phyloP scores from a whole-genome alignment of 1,284 basidiomycete species.

The Heterobasidion annosum region DNA sequence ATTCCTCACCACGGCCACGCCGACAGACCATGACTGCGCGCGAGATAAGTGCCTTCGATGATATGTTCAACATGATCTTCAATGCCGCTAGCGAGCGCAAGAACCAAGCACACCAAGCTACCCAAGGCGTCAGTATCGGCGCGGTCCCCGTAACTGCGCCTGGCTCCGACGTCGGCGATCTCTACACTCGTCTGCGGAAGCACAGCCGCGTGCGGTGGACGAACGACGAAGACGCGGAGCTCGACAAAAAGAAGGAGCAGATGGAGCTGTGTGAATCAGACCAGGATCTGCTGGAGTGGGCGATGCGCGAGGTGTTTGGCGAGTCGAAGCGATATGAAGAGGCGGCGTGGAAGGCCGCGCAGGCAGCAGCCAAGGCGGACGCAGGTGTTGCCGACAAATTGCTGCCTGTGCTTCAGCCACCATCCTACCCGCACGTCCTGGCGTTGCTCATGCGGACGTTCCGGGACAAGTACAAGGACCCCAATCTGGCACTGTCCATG shows the following conservation, averaged over 20 bases:
- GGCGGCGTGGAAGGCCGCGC: constrained; percentile 25
- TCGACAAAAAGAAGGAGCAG: constrained; percentile 72
- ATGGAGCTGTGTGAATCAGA: constrained; percentile 68
- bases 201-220: constrained; percentile 39
- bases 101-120: constrained; percentile 8
- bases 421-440: constrained; percentile 68
- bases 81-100: constrained; percentile 30
- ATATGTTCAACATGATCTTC: constrained; percentile 69
- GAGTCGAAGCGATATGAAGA: constrained; percentile 41
- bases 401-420: constrained; percentile 36
- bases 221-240: constrained; percentile 42
- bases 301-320: constrained; percentile 60
- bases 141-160: background rate
- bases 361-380: constrained; percentile 1
- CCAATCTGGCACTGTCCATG: constrained; percentile 75
- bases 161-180: constrained; percentile 13
- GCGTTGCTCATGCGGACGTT: constrained; percentile 69
- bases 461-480: constrained; percentile 68
- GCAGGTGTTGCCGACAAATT: constrained; percentile 12
- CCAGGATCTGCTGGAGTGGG: constrained; percentile 70
- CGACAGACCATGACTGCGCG: constrained; percentile 58
- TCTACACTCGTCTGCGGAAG: constrained; percentile 36
- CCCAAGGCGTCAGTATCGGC: constrained; percentile 8
- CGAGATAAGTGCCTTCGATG: constrained; percentile 56
- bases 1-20: constrained; percentile 15